These are phyloP conservation scores for Triglochin maritima DNA, from an alignment of 106 monocot genomes.

Conservation along the genomic window DNA sequence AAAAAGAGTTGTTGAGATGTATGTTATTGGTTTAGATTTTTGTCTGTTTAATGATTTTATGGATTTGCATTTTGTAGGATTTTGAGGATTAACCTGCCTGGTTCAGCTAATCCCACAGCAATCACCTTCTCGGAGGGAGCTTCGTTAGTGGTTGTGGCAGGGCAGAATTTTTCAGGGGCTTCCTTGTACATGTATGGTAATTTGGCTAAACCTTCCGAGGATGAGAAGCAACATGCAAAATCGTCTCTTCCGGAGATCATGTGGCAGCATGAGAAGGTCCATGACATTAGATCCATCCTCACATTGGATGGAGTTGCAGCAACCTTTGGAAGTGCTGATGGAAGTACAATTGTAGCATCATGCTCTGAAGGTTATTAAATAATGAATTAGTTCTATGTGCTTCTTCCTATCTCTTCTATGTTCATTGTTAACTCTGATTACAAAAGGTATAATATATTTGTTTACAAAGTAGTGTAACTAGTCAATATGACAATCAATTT, in stretches of 20 bases:
- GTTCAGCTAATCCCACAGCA: constrained; percentile 70
- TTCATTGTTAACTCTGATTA: neutral
- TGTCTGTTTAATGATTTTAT: neutral
- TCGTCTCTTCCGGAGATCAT: constrained; percentile 66
- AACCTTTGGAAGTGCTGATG: constrained; percentile 77
- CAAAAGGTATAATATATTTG: neutral
- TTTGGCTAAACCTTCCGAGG: constrained; percentile 48
- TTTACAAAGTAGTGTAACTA: neutral
- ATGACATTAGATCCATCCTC: constrained; percentile 56
- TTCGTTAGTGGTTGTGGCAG: constrained; percentile 74
- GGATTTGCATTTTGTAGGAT: constrained; percentile 28
- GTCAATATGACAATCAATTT: no score
- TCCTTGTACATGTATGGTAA: constrained; percentile 85
- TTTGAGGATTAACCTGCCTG: constrained; percentile 72
- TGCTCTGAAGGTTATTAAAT: constrained; percentile 83
- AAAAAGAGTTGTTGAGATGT: neutral
- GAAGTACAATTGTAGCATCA: constrained; percentile 75
- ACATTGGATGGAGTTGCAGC: constrained; percentile 50
- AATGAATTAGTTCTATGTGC: neutral
- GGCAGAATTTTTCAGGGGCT: constrained; percentile 58
- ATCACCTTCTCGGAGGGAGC: constrained; percentile 80
- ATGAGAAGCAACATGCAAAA: constrained; percentile 50
- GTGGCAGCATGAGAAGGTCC: constrained; percentile 90
- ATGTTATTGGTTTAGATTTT: neutral
- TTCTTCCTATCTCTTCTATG: neutral